These are phyloP conservation scores for Colletotrichum sansevieriae DNA, from an alignment of 2,329 filamentous ascomycete species.

Conservation along the genomic window DNA sequence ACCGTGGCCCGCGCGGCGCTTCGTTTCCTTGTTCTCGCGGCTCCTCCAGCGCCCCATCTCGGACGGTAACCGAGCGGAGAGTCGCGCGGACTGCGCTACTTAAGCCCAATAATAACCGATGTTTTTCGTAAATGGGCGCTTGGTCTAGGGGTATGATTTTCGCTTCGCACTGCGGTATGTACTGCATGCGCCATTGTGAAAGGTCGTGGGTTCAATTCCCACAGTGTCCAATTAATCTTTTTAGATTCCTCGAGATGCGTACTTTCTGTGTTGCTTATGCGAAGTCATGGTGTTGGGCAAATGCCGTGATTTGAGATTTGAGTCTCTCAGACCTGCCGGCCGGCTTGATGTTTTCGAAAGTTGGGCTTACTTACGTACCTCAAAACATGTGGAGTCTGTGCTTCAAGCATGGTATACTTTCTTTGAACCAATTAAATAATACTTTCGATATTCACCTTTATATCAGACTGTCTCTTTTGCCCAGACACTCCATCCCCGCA, in stretches of 20 bases:
- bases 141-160: conserved; percentile 41
- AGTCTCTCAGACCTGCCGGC: not conserved
- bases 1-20: conserved; percentile 17
- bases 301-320: too few species aligned
- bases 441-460: too few species aligned
- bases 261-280: not conserved
- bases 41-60: conserved; percentile 5
- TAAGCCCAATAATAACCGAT: rapidly evolving
- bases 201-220: conserved; percentile 40
- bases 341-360: not conserved
- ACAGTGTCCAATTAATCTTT: conserved; percentile 29
- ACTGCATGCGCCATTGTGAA: conserved; percentile 13
- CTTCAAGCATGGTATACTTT: too few species aligned
- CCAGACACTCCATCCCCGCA: too few species aligned
- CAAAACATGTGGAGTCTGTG: too few species aligned
- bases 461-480: too few species aligned
- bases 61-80: not conserved
- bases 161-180: conserved; percentile 26
- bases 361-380: too few species aligned
- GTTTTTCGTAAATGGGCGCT: not conserved
- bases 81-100: rapidly evolving
- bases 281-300: too few species aligned
- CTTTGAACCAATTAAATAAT: too few species aligned
- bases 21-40: conserved; percentile 9
- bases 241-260: rapidly evolving